Conservation (phyloP, 176 grass and related monocot species). For the Echinochloa phyllopogon region DNA sequence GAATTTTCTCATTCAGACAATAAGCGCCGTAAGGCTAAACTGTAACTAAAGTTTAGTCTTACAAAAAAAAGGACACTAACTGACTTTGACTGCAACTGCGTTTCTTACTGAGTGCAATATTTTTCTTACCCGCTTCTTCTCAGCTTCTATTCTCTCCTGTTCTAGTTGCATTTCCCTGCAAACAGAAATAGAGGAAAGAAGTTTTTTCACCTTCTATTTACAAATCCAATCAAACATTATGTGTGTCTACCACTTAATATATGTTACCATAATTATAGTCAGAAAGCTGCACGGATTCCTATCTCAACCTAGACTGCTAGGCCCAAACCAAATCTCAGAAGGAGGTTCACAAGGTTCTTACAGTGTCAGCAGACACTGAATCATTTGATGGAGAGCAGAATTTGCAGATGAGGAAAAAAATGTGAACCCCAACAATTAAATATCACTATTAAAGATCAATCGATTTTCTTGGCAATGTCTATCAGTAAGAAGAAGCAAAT, state of each 20-base stretch:
- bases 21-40: background rate
- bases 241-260: background rate
- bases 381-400: background rate
- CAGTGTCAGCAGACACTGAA: background rate
- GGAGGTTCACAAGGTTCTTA: background rate
- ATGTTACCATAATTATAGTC: background rate
- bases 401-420: background rate
- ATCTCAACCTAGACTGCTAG: background rate
- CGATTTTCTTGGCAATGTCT: background rate
- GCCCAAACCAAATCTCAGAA: background rate
- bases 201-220: background rate
- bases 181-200: slow-evolving; percentile 30
- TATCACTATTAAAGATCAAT: background rate
- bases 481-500: background rate
- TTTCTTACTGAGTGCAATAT: slow-evolving; percentile 3
- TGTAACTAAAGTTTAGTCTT: background rate
- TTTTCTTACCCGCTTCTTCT: slow-evolving; percentile 70
- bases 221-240: background rate
- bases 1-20: background rate
- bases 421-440: background rate
- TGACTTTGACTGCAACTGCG: background rate
- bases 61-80: background rate
- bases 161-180: slow-evolving; percentile 88
- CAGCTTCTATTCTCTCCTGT: slow-evolving; percentile 87
- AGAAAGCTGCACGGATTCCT: slow-evolving; percentile 20